Percentiles rank a stretch among this genome's conserved stretches.
Evolutionary conservation across 2,329 filamentous ascomycete species (phyloP).

Genomic region (Arthrobotrys musiformis): DNA sequence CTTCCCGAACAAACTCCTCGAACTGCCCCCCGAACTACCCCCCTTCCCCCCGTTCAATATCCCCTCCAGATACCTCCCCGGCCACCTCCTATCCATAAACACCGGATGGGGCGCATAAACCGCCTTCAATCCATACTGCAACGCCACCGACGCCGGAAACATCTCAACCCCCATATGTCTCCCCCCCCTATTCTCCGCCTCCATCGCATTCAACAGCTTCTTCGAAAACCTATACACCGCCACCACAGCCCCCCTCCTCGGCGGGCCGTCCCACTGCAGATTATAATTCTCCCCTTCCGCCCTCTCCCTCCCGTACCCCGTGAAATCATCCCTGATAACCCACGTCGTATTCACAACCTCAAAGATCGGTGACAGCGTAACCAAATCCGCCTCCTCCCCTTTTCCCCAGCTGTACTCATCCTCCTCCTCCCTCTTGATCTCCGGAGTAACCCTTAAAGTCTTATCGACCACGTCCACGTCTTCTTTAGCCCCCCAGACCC

Average conservation of each 20-base stretch:
- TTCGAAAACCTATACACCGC: constrained; percentile 85
- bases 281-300: constrained; percentile 17
- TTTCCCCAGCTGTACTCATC: constrained; percentile 83
- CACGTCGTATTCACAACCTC: constrained; percentile 88
- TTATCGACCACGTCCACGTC: constrained; percentile 70
- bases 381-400: constrained; percentile 88
- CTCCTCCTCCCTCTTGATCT: constrained; percentile 77
- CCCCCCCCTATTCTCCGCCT: constrained; percentile 85
- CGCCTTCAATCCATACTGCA: constrained; percentile 93
- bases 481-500: constrained; percentile 81
- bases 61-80: constrained; percentile 77
- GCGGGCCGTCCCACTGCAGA: constrained; percentile 71
- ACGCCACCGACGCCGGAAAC: constrained; percentile 87
- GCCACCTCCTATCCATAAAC: constrained; percentile 89
- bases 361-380: constrained; percentile 91
- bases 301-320: constrained; percentile 69
- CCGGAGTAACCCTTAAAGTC: constrained; percentile 84
- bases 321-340: constrained; percentile 83
- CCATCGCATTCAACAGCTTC: constrained; percentile 84
- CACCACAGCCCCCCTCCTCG: constrained; percentile 87
- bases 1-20: constrained; percentile 80
- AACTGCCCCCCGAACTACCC: constrained; percentile 77
- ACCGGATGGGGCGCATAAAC: constrained; percentile 90
- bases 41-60: constrained; percentile 83
- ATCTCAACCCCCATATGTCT: constrained; percentile 95